A percentile compares a stretch with the other conserved stretches of the same genome.
Conservation (phyloP, 768 basidiomycete genomes). For the Lentinula sp. region DNA sequence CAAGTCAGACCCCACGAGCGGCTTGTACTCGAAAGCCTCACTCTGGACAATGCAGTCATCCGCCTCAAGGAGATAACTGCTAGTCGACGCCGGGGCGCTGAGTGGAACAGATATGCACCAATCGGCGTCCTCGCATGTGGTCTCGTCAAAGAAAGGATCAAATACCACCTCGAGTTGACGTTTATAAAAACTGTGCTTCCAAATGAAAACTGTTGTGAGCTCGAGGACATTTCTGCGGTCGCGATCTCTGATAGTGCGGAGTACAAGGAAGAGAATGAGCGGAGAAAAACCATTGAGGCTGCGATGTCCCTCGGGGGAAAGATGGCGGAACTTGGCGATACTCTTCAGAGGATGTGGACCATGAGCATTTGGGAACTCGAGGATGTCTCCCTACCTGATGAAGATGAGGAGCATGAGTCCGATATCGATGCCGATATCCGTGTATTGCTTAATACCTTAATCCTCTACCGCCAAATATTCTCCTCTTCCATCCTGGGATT, state of each 20-base stretch:
- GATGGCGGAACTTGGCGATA: conserved; percentile 45
- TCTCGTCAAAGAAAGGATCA: conserved; percentile 46
- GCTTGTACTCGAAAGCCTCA: conserved; percentile 46
- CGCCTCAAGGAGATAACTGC: conserved; percentile 21
- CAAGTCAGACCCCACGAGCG: conserved; percentile 38
- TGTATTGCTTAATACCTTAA: conserved; percentile 50
- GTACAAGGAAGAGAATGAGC: conserved; percentile 33
- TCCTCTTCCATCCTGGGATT: conserved; percentile 18
- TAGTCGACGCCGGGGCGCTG: conserved; percentile 11
- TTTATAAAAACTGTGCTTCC: conserved; percentile 41
- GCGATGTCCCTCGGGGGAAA: conserved; percentile 60
- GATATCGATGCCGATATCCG: conserved; percentile 41
- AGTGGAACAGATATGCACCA: conserved; percentile 23
- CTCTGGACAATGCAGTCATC: conserved; percentile 46
- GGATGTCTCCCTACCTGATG: conserved; percentile 18
- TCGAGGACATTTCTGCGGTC: background rate
- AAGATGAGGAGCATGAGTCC: conserved; percentile 15
- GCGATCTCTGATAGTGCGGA: conserved; percentile 1
- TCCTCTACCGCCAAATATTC: conserved; percentile 61
- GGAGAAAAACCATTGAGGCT: conserved; percentile 46
- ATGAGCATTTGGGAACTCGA: conserved; percentile 25
- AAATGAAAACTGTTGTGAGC: conserved; percentile 5
- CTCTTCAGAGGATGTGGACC: conserved; percentile 54
- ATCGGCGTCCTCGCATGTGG: conserved; percentile 45
- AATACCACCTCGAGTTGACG: conserved; percentile 42